A percentile compares a stretch with the other conserved stretches of the same genome.
These are phyloP conservation scores for Xylariaceae sp. DNA, from an alignment of 2,329 filamentous ascomycete genomes.

Conservation along the genomic window DNA sequence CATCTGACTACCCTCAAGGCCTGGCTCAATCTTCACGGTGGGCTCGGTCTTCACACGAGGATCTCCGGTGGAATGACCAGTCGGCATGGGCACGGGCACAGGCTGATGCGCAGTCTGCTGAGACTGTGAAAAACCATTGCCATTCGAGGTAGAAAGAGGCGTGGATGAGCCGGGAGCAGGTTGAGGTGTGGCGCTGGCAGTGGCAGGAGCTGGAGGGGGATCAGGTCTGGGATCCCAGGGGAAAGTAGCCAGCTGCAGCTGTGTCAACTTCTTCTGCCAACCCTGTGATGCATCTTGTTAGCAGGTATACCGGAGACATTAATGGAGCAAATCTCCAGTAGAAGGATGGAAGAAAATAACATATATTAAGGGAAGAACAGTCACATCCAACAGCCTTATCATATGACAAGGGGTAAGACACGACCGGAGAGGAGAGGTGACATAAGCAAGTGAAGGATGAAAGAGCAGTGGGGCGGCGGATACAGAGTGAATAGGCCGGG, in stretches of 20 bases:
- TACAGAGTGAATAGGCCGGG: slow-evolving; percentile 13
- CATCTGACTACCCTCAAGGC: slow-evolving; percentile 31
- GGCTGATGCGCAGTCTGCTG: slow-evolving; percentile 22
- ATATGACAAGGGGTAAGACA: neutral
- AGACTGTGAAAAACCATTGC: slow-evolving; percentile 29
- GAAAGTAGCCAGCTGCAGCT: slow-evolving; percentile 78
- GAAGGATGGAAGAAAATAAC: neutral
- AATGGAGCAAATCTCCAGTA: neutral
- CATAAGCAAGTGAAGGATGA: slow-evolving; percentile 4
- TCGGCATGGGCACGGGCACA: slow-evolving; percentile 26
- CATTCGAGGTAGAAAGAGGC: slow-evolving; percentile 26
- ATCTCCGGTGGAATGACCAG: slow-evolving; percentile 25
- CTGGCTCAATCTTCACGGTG: slow-evolving; percentile 45
- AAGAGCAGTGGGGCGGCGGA: slow-evolving; percentile 14
- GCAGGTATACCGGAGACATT: neutral
- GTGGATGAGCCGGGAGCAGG: slow-evolving; percentile 23
- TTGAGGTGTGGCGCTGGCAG: slow-evolving; percentile 30
- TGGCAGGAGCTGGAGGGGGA: slow-evolving; percentile 42
- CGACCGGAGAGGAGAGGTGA: slow-evolving; percentile 8
- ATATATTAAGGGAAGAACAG: neutral
- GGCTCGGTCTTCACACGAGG: slow-evolving; percentile 43
- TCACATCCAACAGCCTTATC: neutral
- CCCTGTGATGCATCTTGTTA: slow-evolving; percentile 52
- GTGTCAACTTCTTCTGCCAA: slow-evolving; percentile 89
- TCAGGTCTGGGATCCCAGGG: slow-evolving; percentile 91